Evolutionary conservation across 1,139 yeast species (phyloP).

Genomic region (Pneumocystis sp.): DNA sequence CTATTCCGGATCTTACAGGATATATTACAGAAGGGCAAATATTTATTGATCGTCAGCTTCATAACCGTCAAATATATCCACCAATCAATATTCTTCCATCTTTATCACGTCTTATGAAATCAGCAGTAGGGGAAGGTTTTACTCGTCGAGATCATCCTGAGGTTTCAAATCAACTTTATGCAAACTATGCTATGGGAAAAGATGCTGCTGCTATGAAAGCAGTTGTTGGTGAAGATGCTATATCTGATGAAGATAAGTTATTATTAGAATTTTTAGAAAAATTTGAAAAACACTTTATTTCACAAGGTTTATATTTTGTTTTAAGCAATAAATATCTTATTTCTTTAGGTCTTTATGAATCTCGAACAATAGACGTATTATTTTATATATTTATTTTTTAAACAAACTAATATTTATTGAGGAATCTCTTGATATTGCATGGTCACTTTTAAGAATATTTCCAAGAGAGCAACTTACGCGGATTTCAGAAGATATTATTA

Average conservation of each 20-base stretch:
- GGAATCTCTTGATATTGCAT: conserved; percentile 93
- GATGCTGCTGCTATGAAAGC: conserved; percentile 99
- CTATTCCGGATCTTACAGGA: conserved; percentile 98
- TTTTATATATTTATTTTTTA: conserved; percentile 26
- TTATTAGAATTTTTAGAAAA: conserved; percentile 94
- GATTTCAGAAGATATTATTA: conserved; percentile 90
- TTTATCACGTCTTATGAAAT: conserved; percentile 93
- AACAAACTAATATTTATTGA: conserved; percentile 27
- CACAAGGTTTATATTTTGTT: conserved; percentile 56
- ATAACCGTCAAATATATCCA: conserved; percentile 94
- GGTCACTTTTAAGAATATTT: conserved; percentile 94
- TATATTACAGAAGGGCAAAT: conserved; percentile 98
- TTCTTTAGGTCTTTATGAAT: conserved; percentile 9
- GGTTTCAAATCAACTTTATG: conserved; percentile 95
- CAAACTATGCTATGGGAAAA: conserved; percentile 97
- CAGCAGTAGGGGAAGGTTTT: conserved; percentile 99
- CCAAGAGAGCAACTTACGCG: conserved; percentile 98
- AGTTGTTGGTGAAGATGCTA: conserved; percentile 99
- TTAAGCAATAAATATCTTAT: neutral
- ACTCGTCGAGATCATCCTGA: conserved; percentile 99
- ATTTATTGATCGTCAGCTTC: conserved; percentile 87
- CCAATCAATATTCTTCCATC: conserved; percentile 97
- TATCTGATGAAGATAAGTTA: conserved; percentile 90
- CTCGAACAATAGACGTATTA: conserved; percentile 7
- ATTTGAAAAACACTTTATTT: conserved; percentile 85